Evolutionary conservation across 2,329 filamentous ascomycete species (phyloP).

Genomic region (Cephalotrichum gorgonifer): DNA sequence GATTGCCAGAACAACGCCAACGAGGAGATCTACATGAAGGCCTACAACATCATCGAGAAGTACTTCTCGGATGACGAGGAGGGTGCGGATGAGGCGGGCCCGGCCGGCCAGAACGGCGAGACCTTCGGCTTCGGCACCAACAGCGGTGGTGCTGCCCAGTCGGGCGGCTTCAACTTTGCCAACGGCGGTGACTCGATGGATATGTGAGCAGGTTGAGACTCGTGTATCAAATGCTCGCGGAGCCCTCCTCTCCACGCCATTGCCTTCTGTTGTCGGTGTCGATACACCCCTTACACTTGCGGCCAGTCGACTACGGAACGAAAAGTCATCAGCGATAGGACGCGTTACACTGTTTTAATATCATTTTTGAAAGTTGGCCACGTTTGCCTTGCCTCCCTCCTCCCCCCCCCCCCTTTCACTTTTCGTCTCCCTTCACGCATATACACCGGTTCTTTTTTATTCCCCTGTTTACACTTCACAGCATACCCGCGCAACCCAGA

Average conservation of each 20-base stretch:
- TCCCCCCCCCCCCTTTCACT: constrained; percentile 9
- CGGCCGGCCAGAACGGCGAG: constrained; percentile 61
- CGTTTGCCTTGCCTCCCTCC: constrained; percentile 12
- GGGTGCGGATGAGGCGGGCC: constrained; percentile 64
- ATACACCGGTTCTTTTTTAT: background rate
- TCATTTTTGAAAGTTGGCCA: background rate
- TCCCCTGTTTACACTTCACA: constrained; percentile 16
- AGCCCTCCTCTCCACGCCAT: background rate
- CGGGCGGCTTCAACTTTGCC: constrained; percentile 90
- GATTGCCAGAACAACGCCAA: constrained; percentile 99
- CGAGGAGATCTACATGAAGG: constrained; percentile 99
- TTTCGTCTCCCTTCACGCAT: constrained; percentile 10
- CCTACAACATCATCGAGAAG: constrained; percentile 99
- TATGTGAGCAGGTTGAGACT: constrained; percentile 34
- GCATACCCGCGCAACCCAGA: background rate
- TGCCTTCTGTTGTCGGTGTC: background rate
- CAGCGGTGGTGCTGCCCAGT: constrained; percentile 36
- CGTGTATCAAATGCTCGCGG: constrained; percentile 7
- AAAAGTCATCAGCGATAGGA: background rate
- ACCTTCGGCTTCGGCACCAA: constrained; percentile 72
- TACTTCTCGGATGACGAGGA: constrained; percentile 99
- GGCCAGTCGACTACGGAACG: background rate
- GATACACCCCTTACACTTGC: background rate
- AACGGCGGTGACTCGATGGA: constrained; percentile 57
- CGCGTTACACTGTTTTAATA: background rate